Evolutionary conservation across 179 eudicot species (phyloP).

Genomic region (Camellia oleifera): DNA sequence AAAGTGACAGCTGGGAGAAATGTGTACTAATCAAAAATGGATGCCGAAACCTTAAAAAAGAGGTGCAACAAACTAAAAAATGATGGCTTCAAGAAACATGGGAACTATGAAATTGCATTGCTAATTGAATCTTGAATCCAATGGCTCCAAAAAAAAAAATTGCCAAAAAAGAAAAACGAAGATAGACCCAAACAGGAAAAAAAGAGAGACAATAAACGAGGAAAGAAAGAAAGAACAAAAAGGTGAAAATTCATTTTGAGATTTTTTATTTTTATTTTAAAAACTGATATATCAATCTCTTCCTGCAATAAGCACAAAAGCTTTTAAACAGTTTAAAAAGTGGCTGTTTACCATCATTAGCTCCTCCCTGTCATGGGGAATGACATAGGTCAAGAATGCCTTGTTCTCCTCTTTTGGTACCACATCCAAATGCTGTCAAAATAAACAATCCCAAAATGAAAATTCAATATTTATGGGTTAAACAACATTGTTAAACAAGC

Average conservation of each 20-base stretch:
- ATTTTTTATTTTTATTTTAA: too few species aligned
- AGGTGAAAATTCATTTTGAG: too few species aligned
- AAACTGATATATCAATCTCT: too few species aligned
- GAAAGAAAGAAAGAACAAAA: too few species aligned
- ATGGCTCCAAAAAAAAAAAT: too few species aligned
- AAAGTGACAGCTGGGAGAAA: too few species aligned
- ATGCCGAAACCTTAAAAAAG: neutral
- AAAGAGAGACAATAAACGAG: neutral
- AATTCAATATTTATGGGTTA: conserved; percentile 1
- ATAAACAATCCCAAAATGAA: conserved; percentile 15
- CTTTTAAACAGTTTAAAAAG: neutral
- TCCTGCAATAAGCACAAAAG: neutral
- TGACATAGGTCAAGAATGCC: conserved; percentile 69
- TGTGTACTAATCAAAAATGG: too few species aligned
- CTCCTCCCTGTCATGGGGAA: conserved; percentile 78
- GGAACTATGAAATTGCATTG: neutral
- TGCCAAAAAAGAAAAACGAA: too few species aligned
- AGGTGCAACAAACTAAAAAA: neutral
- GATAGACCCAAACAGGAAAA: neutral
- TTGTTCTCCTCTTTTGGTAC: conserved; percentile 82
- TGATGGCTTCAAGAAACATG: neutral
- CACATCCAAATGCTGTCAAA: conserved; percentile 65
- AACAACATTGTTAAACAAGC: neutral
- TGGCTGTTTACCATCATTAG: conserved; percentile 51
- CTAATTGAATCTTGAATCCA: neutral